Percentiles rank a stretch among this genome's conserved stretches.
These are phyloP conservation scores for Podaxis carcinomalis DNA, from an alignment of 768 basidiomycete species.

Conservation along the genomic window DNA sequence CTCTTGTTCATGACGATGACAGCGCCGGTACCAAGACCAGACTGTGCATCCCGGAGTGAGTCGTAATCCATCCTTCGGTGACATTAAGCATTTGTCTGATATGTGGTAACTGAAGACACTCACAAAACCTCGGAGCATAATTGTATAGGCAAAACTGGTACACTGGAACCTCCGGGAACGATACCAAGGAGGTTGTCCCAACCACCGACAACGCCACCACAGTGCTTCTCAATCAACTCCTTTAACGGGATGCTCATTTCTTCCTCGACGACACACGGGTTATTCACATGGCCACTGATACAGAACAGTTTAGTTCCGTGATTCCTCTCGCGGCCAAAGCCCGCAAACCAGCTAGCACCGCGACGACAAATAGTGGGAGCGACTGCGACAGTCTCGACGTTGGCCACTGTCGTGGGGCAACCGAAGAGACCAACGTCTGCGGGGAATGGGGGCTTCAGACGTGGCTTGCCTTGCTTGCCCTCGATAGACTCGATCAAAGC, in stretches of 20 bases:
- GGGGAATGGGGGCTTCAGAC: slow-evolving; percentile 97
- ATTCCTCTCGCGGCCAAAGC: slow-evolving; percentile 89
- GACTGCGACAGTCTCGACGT: slow-evolving; percentile 97
- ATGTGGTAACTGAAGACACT: slow-evolving; percentile 30
- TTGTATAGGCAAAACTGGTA: slow-evolving; percentile 84
- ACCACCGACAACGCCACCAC: slow-evolving; percentile 89
- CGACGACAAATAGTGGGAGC: slow-evolving; percentile 95
- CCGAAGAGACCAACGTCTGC: slow-evolving; percentile 98
- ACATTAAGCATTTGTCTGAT: slow-evolving; percentile 1
- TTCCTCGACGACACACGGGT: slow-evolving; percentile 96
- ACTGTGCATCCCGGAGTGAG: slow-evolving; percentile 91
- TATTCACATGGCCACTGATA: slow-evolving; percentile 96
- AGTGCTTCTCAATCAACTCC: slow-evolving; percentile 95
- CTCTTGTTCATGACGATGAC: slow-evolving; percentile 99
- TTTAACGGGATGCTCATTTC: slow-evolving; percentile 97
- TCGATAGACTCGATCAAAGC: slow-evolving; percentile 96
- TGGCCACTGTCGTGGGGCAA: slow-evolving; percentile 95
- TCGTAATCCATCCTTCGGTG: slow-evolving; percentile 89
- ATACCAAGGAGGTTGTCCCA: slow-evolving; percentile 99
- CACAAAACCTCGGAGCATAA: slow-evolving; percentile 85
- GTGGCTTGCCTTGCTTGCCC: slow-evolving; percentile 97
- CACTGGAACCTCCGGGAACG: slow-evolving; percentile 91
- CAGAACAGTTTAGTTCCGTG: slow-evolving; percentile 97
- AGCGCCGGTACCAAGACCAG: slow-evolving; percentile 96
- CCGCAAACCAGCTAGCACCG: slow-evolving; percentile 86